A percentile compares a stretch with the other conserved stretches of the same genome.
Evolutionary conservation across 2,329 filamentous ascomycete species (phyloP).

Genomic region (Phyllosticta capitalensis): DNA sequence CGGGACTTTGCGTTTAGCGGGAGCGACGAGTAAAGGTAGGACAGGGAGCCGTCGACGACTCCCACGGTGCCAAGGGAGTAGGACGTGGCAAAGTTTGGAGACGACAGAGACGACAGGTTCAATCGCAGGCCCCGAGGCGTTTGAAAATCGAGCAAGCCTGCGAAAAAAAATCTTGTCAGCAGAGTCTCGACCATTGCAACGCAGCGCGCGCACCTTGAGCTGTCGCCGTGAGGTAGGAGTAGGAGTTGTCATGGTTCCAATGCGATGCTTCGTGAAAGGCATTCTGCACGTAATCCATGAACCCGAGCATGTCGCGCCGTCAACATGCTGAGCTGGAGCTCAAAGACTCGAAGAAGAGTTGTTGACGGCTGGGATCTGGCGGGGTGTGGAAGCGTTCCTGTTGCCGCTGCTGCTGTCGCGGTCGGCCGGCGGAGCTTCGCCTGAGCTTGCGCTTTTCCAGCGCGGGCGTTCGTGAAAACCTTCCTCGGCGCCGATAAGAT

Average conservation of each 20-base stretch:
- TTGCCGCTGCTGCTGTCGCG: not conserved
- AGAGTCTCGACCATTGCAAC: not conserved
- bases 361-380: not conserved
- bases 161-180: slow-evolving; percentile 1
- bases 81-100: slow-evolving; percentile 86
- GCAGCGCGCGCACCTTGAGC: slow-evolving; percentile 52
- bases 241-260: slow-evolving; percentile 90
- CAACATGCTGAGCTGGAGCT: slow-evolving; percentile 5
- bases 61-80: slow-evolving; percentile 86
- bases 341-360: not conserved
- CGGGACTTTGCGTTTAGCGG: slow-evolving; percentile 58
- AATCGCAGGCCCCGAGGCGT: slow-evolving; percentile 78
- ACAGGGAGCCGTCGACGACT: slow-evolving; percentile 91
- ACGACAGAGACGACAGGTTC: slow-evolving; percentile 82
- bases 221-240: slow-evolving; percentile 75
- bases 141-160: slow-evolving; percentile 78
- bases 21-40: slow-evolving; percentile 88
- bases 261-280: slow-evolving; percentile 78
- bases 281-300: slow-evolving; percentile 94
- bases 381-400: not conserved
- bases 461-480: slow-evolving; percentile 9
- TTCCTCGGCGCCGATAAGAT: slow-evolving; percentile 8
- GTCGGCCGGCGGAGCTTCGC: not conserved
- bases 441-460: slow-evolving; percentile 5
- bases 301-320: slow-evolving; percentile 63